These are phyloP conservation scores for Leucocoprinus birnbaumii DNA, from an alignment of 768 basidiomycete genomes.

Conservation along the genomic window DNA sequence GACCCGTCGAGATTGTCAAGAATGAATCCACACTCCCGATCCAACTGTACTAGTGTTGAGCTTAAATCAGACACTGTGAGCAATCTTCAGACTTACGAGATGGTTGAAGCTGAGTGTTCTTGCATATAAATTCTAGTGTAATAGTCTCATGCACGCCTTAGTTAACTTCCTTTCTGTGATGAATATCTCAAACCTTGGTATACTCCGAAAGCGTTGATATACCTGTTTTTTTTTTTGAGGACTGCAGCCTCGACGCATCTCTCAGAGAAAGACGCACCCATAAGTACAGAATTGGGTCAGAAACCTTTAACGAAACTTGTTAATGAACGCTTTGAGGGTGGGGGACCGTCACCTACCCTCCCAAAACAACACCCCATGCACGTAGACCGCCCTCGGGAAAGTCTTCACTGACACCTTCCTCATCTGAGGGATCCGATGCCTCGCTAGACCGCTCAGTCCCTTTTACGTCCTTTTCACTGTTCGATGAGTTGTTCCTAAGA, in stretches of 20 bases:
- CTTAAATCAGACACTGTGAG: too few relatives aligned
- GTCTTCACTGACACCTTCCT: neutral
- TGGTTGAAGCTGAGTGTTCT: slow-evolving; percentile 31
- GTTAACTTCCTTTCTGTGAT: neutral
- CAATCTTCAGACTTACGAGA: slow-evolving; percentile 28
- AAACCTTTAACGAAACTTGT: slow-evolving; percentile 22
- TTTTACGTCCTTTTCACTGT: too few relatives aligned
- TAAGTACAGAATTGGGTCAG: slow-evolving; percentile 36
- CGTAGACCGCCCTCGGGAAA: slow-evolving; percentile 4
- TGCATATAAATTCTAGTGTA: slow-evolving; percentile 34
- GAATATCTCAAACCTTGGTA: slow-evolving; percentile 34
- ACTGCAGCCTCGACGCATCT: too few relatives aligned
- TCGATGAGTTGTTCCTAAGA: too few relatives aligned
- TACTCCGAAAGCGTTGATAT: slow-evolving; percentile 37
- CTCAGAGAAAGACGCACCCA: slow-evolving; percentile 20
- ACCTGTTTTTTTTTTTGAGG: slow-evolving; percentile 18
- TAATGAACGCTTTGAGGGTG: too few relatives aligned
- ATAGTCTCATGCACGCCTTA: slow-evolving; percentile 26
- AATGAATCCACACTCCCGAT: slow-evolving; percentile 39
- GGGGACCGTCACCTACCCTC: neutral
- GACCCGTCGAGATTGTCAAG: slow-evolving; percentile 36
- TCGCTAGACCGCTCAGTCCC: too few relatives aligned
- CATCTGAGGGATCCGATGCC: too few relatives aligned
- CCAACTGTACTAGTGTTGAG: slow-evolving; percentile 13
- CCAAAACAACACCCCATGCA: slow-evolving; percentile 1